Percentiles rank a stretch among this genome's conserved stretches.
Evolutionary conservation across 163 green algal genomes (phyloP).

Genomic region (Chlamydomonas reinhardtii): DNA sequence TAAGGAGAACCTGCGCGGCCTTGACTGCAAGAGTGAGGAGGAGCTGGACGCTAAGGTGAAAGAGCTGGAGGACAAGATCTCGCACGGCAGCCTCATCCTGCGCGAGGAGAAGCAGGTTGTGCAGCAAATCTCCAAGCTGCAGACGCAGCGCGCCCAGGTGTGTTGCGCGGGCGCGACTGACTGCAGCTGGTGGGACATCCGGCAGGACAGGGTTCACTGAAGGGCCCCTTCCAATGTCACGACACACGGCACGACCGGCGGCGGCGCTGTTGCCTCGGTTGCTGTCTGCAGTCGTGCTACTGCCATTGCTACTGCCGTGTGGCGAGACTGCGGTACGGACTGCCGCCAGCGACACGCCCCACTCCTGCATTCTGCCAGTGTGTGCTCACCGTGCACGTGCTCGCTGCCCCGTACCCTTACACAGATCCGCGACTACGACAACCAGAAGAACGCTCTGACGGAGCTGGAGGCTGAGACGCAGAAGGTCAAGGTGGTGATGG

Average conservation of each 20-base stretch:
- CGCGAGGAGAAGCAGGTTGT: slow-evolving; percentile 71
- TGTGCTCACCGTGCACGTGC: no score
- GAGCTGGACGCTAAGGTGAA: slow-evolving; percentile 72
- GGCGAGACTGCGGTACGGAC: no score
- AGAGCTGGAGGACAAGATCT: slow-evolving; percentile 66
- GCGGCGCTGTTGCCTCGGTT: neutral
- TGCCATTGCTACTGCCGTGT: no score
- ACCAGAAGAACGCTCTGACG: slow-evolving; percentile 49
- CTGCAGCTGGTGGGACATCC: no score
- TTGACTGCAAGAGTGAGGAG: slow-evolving; percentile 63
- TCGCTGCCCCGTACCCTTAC: no score
- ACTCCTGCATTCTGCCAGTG: no score
- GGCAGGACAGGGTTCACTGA: no score
- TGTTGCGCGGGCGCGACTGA: neutral
- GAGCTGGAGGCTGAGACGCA: slow-evolving; percentile 61
- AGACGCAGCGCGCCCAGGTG: slow-evolving; percentile 62
- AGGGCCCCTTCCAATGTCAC: no score
- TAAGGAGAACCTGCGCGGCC: slow-evolving; percentile 45
- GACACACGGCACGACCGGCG: no score
- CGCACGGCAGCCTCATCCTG: slow-evolving; percentile 53
- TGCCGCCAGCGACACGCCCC: no score
- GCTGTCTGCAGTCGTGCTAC: neutral
- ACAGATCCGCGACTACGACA: slow-evolving; percentile 52
- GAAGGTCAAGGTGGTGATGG: slow-evolving; percentile 65
- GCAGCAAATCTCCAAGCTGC: slow-evolving; percentile 65